Evolutionary conservation across 176 grass and related monocot species (phyloP), one percentile per base, ranked within the genome.

Genomic region (Musa acuminata): DNA sequence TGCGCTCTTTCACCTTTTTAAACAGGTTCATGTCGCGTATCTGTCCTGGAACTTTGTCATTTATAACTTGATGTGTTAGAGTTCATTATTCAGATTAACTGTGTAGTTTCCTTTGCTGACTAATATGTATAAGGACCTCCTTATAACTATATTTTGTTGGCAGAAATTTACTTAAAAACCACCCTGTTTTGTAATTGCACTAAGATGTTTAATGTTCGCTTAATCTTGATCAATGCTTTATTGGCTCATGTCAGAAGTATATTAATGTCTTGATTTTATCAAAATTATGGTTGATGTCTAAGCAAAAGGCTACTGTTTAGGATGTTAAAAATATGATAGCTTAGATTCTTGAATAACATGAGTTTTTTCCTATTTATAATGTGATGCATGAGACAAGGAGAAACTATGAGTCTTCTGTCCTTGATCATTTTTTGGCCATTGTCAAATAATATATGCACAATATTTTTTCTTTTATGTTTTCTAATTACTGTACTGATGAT

Each of bases 1-100:
- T 10, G 96, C 96, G 74, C 88, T 99, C 50, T 99, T 87, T 65
- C 78, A 99, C 55, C 96, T 99, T 87, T 99, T 99, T 67, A 73
- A 76, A 60, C 91, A 99, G 82, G 96, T 95, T 87, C 25, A 68
- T 72, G 67, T 20, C 12, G 70, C 26, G 67, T 83, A 65, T 59
- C 23, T 14, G 19, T 60, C 11, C 13, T 58, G 10, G 16, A 58
- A 60, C n/a, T 60, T 60, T 21, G 19, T 60, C 16, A 60, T 68
- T 8, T 29, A 35, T 35, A 68, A 14, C 65, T 14, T 43, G 14
- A 43, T 43, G 8, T 68, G 14, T 68, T 29, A 35, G 4, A 7
- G 7, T 29, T 68, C 20, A 19, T 48, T 35, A 43, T 27, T 48
- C 11, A 35, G 27, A 68, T 3, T 68, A 29, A 26, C 7, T 13